Evolutionary conservation across 2,329 filamentous ascomycete species (phyloP), one percentile per base, ranked within the genome.

Genomic region (Penicillium sp.): DNA sequence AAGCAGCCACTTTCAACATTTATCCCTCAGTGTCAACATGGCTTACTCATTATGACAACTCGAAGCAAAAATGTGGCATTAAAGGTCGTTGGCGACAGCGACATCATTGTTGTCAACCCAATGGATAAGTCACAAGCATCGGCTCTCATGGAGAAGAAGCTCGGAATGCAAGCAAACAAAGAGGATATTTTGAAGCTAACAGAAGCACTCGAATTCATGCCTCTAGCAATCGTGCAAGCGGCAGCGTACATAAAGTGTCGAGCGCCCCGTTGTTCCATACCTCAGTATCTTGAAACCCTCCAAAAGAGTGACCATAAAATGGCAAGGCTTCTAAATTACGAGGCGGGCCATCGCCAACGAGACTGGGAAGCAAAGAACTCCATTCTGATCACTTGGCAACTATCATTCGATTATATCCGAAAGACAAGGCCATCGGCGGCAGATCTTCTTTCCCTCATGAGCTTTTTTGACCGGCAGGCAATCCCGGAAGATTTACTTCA

Each of bases 331-430:
- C 16, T 35, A 4, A 7, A n/a, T 16, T 16, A 35, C 14, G 33
- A 35, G 6, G 33, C 16, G 6, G 14, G 33, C 16, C 14, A 16
- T 35, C 14, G 7, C 14, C 14, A 35, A 7, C 33, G 33, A n/a
- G 33, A 35, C 16, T 16, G 16, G 14, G 33, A 35, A 35, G 33
- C 33, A 8, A 35, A 35, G 14, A 35, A 35, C 5, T 63, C 65
- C 1, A 62, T 73, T 21, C 14, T 70, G 7, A 37, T 55, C 5
- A 74, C 72, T 3, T 74, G 68, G 72, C 64, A 69, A 48, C 67
- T 74, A n/a, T 70, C 71, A 2, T 74, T 74, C 52, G 62, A 73
- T 14, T 45, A 66, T n/a, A 68, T 74, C n/a, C 59, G 52, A 1
- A 7, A 64, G 50, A 56, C n/a, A 21, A 60, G 56, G 27, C 64